Conservation (phyloP, 352 stramenopile genomes). For the Thraustochytrium sp. region DNA sequence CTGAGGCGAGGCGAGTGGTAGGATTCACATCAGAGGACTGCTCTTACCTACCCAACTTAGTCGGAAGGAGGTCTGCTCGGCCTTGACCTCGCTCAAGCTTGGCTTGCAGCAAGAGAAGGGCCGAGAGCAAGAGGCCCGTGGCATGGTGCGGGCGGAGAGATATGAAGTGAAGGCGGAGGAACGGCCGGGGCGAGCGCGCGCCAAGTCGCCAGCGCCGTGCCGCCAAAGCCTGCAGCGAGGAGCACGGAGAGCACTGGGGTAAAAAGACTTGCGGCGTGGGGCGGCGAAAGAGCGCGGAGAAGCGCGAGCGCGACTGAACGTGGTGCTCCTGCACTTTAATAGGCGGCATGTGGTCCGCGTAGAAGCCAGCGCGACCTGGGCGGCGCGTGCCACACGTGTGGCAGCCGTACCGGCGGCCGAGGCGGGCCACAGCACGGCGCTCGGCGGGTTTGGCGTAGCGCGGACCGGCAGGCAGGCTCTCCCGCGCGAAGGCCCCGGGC, state of each 20-base stretch:
- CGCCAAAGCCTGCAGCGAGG: neutral
- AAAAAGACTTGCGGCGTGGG: neutral
- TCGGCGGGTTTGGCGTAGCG: neutral
- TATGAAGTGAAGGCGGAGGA: neutral
- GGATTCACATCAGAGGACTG: too few relatives aligned
- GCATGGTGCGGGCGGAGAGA: neutral
- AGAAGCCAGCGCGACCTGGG: neutral
- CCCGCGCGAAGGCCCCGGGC: neutral
- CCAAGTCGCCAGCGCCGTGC: neutral
- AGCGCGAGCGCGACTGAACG: too few relatives aligned
- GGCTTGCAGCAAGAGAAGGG: too few relatives aligned
- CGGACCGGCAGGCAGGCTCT: neutral
- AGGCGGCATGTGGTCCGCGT: conserved; percentile 9
- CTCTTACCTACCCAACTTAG: too few relatives aligned
- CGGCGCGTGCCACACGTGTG: neutral
- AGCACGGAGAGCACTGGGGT: neutral
- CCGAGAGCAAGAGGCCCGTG: neutral
- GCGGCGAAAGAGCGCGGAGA: neutral
- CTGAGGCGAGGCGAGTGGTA: too few relatives aligned
- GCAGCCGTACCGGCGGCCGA: neutral
- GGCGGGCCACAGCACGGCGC: neutral
- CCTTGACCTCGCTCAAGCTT: too few relatives aligned
- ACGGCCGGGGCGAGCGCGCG: neutral
- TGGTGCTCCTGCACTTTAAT: too few relatives aligned
- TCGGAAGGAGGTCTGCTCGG: too few relatives aligned